phyloP scores from a whole-genome alignment of 192 early-diverging fungal genomes.

The Funneliformis geosporum region DNA sequence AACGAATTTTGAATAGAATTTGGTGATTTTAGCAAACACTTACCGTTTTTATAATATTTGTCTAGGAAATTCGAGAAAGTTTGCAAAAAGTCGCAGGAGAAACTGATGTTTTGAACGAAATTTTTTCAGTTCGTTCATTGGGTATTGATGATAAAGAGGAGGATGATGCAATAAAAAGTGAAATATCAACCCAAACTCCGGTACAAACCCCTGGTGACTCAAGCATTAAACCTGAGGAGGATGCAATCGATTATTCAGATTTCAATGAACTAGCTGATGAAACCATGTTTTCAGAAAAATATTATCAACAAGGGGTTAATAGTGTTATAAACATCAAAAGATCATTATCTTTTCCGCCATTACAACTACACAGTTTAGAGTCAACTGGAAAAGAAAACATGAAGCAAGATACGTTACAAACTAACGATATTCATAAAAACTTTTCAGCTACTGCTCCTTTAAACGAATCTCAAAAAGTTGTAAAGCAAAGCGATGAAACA shows the following conservation, averaged over 20 bases:
- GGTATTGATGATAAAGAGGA: constrained; percentile 56
- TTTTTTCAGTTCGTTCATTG: constrained; percentile 52
- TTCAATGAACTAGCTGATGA: constrained; percentile 81
- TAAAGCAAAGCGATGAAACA: constrained; percentile 4
- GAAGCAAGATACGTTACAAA: neutral
- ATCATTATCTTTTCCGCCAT: constrained; percentile 36
- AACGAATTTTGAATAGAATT: neutral
- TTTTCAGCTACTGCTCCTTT: constrained; percentile 1
- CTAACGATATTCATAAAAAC: neutral
- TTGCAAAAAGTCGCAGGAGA: constrained; percentile 50
- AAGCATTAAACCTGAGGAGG: constrained; percentile 57
- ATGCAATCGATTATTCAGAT: constrained; percentile 84
- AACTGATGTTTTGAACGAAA: constrained; percentile 51
- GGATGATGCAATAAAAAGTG: constrained; percentile 43
- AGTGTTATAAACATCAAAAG: constrained; percentile 39
- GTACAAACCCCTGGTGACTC: constrained; percentile 37
- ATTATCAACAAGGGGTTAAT: constrained; percentile 48
- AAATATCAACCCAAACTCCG: constrained; percentile 32
- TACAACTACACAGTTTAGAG: constrained; percentile 1
- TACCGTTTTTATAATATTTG: constrained; percentile 8
- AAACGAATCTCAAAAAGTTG: constrained; percentile 33
- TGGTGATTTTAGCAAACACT: neutral
- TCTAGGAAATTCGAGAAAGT: constrained; percentile 57
- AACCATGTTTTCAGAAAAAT: constrained; percentile 48
- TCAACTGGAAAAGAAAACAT: neutral